phyloP scores from a whole-genome alignment of 352 stramenopile species.

The Pythium rishiriense region DNA sequence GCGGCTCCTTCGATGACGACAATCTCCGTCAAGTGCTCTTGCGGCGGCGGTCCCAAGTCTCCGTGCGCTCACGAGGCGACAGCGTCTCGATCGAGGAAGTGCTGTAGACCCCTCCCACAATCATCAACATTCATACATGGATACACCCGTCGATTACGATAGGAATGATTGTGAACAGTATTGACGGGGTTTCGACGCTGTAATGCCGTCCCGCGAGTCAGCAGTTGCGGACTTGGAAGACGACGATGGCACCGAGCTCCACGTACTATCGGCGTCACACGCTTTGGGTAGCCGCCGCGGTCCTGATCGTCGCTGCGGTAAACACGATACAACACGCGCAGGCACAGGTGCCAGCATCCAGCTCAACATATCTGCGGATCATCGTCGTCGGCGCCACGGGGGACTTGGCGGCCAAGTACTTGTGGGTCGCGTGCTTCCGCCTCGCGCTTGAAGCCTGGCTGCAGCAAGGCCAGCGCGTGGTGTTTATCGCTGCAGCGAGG shows the following conservation, averaged over 20 bases:
- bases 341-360: not conserved
- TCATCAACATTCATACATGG: not conserved
- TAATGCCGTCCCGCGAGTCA: not conserved
- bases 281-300: not conserved
- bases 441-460: slow-evolving; percentile 38
- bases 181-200: slow-evolving; percentile 1
- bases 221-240: not conserved
- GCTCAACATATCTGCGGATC: slow-evolving; percentile 33
- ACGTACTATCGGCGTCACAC: not conserved
- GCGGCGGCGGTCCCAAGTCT: slow-evolving; percentile 24
- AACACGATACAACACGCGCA: not conserved
- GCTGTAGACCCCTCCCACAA: slow-evolving; percentile 34
- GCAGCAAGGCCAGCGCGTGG: slow-evolving; percentile 14
- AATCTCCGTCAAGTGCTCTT: slow-evolving; percentile 8
- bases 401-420: slow-evolving; percentile 82
- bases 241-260: not conserved
- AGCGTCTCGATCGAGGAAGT: slow-evolving; percentile 52
- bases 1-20: not conserved
- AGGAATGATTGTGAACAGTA: not conserved
- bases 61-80: slow-evolving; percentile 35
- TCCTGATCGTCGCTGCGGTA: not conserved
- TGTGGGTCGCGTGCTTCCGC: slow-evolving; percentile 75
- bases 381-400: slow-evolving; percentile 72
- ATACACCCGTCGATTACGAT: slow-evolving; percentile 13
- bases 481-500: slow-evolving; percentile 51